Evolutionary conservation across 2,329 filamentous ascomycete species (phyloP), one percentile per base, ranked within the genome.

Genomic region (Trichoderma hamatum): DNA sequence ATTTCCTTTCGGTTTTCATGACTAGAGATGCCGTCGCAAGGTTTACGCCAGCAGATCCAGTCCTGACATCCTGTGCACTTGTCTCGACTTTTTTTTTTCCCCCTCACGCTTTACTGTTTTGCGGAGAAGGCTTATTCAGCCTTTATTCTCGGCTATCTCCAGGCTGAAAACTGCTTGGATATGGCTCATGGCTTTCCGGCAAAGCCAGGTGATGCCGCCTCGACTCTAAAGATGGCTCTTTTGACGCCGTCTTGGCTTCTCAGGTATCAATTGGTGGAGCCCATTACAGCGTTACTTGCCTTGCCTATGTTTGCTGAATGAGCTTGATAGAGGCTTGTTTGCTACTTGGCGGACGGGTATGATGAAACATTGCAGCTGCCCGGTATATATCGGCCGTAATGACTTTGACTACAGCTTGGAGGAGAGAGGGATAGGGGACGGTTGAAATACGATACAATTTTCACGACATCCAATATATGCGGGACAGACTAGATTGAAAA

Each of bases 1-100:
- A 72, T 76, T 78, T 76, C 75, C 76, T 74, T 76, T 71, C 71
- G 70, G 72, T 77, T 76, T 77, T 24, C 69, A 78, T 76, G 77
- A 78, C 75, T 77, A 78, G 77, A 78, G 75, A 76, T 75, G 72
- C 70, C 70, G 72, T 78, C 72, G 74, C 75, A 76, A 76, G 76
- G 75, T 74, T 36, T 26, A 72, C 71, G 72, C 71, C 68, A 70
- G 71, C 69, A 72, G 71, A 70, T 71, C 68, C 69, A 66, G 67
- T 71, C 67, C 65, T 70, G 68, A 67, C 49, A 58, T 70, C 51
- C 30, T 69, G 63, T 70, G 55, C 68, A 61, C 68, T 51, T 46
- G 39, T 60, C 60, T 60, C 62, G 19, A 69, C 30, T 49, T 64
- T 21, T 49, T 64, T 21, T 49, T 24, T 24, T 2, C 3, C n/a